These are phyloP conservation scores for Fusarium liriodendri DNA, from an alignment of 2,329 filamentous ascomycete species.

Conservation along the genomic window DNA sequence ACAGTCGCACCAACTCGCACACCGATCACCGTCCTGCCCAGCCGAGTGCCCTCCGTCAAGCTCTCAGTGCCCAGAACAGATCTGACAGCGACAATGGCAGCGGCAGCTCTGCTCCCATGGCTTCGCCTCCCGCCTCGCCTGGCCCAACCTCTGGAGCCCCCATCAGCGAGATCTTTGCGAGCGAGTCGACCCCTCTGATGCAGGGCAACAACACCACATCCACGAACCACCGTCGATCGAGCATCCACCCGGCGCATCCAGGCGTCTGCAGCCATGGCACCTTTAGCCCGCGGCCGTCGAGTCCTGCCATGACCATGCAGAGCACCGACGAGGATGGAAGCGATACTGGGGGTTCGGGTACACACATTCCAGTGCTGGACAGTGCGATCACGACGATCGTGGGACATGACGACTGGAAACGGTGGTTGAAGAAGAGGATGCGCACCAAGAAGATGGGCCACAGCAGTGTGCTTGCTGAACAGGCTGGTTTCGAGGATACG, in stretches of 20 bases:
- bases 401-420: constrained; percentile 59
- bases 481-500: constrained; percentile 79
- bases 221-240: constrained; percentile 31
- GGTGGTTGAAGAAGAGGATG: constrained; percentile 62
- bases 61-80: constrained; percentile 50
- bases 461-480: constrained; percentile 77
- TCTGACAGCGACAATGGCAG: constrained; percentile 20
- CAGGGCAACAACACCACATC: constrained; percentile 39
- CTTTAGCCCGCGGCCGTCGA: constrained; percentile 75
- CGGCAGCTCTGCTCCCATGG: constrained; percentile 26
- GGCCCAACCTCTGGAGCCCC: constrained; percentile 37
- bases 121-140: constrained; percentile 38
- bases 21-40: constrained; percentile 55
- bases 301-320: constrained; percentile 53
- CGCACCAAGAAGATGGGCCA: constrained; percentile 76
- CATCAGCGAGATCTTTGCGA: constrained; percentile 39
- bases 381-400: constrained; percentile 52
- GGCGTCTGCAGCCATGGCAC: constrained; percentile 77
- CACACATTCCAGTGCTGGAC: constrained; percentile 52
- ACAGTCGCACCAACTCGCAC: constrained; percentile 44
- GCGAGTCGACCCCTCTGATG: constrained; percentile 66
- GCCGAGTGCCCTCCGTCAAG: constrained; percentile 60
- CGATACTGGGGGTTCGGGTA: constrained; percentile 48
- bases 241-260: constrained; percentile 52
- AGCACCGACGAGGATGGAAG: constrained; percentile 46